These are phyloP conservation scores for Protomyces pachydermus DNA, from an alignment of 1,139 yeast genomes.

Conservation along the genomic window DNA sequence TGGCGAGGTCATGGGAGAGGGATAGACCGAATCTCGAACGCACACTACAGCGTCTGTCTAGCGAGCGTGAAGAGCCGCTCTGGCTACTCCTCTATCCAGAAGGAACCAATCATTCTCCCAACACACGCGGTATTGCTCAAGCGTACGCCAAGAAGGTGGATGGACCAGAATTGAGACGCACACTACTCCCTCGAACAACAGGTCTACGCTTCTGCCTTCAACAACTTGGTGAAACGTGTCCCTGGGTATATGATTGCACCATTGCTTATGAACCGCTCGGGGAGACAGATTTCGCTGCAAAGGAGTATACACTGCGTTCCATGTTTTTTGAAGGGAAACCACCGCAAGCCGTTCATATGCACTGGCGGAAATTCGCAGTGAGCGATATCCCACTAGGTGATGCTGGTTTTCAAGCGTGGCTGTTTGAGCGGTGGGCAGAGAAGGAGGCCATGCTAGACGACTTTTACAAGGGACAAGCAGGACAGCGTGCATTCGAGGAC, in stretches of 20 bases:
- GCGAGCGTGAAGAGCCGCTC: conserved; percentile 39
- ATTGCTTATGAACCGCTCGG: conserved; percentile 71
- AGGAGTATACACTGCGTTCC: conserved; percentile 58
- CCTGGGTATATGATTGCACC: conserved; percentile 74
- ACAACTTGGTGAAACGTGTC: conserved; percentile 55
- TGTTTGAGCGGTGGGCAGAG: conserved; percentile 10
- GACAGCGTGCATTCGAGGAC: conserved; percentile 1
- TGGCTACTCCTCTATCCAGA: conserved; percentile 79
- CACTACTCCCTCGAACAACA: conserved; percentile 72
- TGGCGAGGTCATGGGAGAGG: conserved; percentile 58
- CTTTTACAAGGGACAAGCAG: not conserved
- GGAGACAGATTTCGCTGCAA: conserved; percentile 66
- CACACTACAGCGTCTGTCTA: conserved; percentile 35
- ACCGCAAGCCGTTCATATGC: conserved; percentile 54
- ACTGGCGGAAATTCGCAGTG: conserved; percentile 22
- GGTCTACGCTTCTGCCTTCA: conserved; percentile 69
- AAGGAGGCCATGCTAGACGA: conserved; percentile 14
- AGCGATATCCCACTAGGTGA: conserved; percentile 13
- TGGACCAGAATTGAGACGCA: conserved; percentile 48
- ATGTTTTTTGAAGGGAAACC: conserved; percentile 66
- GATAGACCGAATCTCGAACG: conserved; percentile 61
- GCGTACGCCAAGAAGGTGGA: conserved; percentile 54
- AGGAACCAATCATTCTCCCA: conserved; percentile 77
- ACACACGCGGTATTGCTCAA: conserved; percentile 56
- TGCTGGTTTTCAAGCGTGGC: conserved; percentile 10